Evolutionary conservation across 2,329 filamentous ascomycete genomes (phyloP).

Genomic region (Amauroascus niger): DNA sequence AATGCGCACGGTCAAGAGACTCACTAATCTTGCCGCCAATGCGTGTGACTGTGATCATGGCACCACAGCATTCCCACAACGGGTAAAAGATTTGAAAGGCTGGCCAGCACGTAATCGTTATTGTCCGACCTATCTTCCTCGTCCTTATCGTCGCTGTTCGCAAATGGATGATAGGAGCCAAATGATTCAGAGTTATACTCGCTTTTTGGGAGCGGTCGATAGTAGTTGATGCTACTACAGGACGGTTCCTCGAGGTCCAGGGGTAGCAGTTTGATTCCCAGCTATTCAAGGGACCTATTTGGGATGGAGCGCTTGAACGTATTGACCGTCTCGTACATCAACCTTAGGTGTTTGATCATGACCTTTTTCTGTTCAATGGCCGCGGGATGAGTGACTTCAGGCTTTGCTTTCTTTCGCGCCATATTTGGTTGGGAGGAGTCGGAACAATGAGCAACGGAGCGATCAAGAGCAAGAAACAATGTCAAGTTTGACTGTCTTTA

Average conservation of each 20-base stretch:
- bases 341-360: background rate
- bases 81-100: background rate
- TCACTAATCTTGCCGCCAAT: background rate
- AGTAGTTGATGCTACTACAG: background rate
- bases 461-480: background rate
- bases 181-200: background rate
- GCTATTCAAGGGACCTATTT: background rate
- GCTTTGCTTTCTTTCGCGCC: background rate
- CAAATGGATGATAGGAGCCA: background rate
- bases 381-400: background rate
- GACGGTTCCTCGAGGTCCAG: background rate
- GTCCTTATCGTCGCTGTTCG: background rate
- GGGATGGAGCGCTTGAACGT: background rate
- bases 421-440: background rate
- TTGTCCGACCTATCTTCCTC: background rate
- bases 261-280: slow-evolving; percentile 1
- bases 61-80: background rate
- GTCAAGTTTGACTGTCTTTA: background rate
- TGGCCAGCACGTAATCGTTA: background rate
- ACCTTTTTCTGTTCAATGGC: background rate
- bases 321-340: background rate
- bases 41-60: background rate
- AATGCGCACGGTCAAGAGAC: background rate
- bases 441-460: background rate
- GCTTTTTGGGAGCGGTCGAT: background rate